A percentile compares a stretch with the other conserved stretches of the same genome.
These are phyloP conservation scores for Diaporthe longicolla DNA, from an alignment of 2,329 filamentous ascomycete species.

Conservation along the genomic window DNA sequence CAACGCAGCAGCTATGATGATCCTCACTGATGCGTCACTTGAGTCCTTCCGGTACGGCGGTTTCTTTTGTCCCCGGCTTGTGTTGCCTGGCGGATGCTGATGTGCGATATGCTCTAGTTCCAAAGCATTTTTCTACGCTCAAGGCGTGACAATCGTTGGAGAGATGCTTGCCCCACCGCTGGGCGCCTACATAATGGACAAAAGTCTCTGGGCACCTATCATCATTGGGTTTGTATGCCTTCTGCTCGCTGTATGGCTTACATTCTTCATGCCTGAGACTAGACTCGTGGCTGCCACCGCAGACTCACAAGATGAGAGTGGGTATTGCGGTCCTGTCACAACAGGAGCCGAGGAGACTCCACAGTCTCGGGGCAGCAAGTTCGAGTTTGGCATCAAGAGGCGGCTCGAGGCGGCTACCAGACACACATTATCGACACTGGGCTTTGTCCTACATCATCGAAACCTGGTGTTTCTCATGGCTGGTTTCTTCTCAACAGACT, in stretches of 20 bases:
- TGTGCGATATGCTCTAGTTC: background rate
- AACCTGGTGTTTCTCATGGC: slow-evolving; percentile 7
- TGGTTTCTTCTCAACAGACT: slow-evolving; percentile 2
- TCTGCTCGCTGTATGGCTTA: background rate
- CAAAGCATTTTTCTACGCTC: slow-evolving; percentile 16
- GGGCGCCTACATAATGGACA: background rate
- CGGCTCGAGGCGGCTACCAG: background rate
- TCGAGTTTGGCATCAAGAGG: background rate
- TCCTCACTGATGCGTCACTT: slow-evolving; percentile 13
- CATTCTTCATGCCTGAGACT: background rate
- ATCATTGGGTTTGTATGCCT: background rate
- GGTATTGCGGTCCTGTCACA: background rate
- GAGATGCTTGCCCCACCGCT: slow-evolving; percentile 17
- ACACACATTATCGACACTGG: background rate
- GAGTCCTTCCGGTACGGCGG: background rate
- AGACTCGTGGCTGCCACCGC: background rate
- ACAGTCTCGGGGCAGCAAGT: background rate
- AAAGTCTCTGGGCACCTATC: background rate
- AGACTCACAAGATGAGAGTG: background rate
- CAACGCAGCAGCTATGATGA: slow-evolving; percentile 16
- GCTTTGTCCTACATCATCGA: slow-evolving; percentile 1
- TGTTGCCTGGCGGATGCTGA: background rate
- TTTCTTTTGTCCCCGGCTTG: too few species aligned
- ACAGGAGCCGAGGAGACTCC: background rate
- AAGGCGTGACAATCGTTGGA: slow-evolving; percentile 4